A percentile compares a stretch with the other conserved stretches of the same genome.
Conservation (phyloP, 1,139 yeast genomes). For the Meyerozyma athensensis region DNA sequence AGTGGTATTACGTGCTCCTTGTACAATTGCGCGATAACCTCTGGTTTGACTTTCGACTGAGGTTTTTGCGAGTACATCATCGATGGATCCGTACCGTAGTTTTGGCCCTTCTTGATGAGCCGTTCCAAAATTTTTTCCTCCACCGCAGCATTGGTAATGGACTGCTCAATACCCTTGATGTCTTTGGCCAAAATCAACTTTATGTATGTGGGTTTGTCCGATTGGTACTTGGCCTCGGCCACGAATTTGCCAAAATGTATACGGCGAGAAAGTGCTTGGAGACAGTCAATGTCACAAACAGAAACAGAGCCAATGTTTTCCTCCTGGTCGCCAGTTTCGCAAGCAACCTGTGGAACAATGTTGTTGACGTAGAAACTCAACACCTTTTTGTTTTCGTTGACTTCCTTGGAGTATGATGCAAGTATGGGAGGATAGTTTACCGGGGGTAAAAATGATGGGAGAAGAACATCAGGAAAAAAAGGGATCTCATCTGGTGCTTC, state of each 20-base stretch:
- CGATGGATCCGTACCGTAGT: conserved; percentile 86
- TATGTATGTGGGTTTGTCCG: conserved; percentile 61
- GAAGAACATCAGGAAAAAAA: conserved; percentile 68
- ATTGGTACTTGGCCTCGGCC: conserved; percentile 85
- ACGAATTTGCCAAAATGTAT: conserved; percentile 97
- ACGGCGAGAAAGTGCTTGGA: conserved; percentile 88
- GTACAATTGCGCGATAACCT: conserved; percentile 74
- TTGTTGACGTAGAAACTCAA: conserved; percentile 60
- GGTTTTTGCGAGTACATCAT: conserved; percentile 61
- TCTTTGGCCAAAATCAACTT: conserved; percentile 63
- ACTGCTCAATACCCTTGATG: conserved; percentile 65
- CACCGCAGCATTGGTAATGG: conserved; percentile 83
- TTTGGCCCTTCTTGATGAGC: conserved; percentile 71
- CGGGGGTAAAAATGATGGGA: conserved; percentile 70
- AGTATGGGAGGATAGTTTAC: conserved; percentile 74
- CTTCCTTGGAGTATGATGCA: conserved; percentile 67
- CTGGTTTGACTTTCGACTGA: conserved; percentile 78
- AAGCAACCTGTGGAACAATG: conserved; percentile 71
- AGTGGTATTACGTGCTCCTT: conserved; percentile 86
- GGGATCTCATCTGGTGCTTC: conserved; percentile 97
- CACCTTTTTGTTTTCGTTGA: conserved; percentile 72
- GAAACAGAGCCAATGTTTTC: conserved; percentile 91
- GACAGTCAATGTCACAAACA: conserved; percentile 74
- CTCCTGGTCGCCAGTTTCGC: conserved; percentile 65
- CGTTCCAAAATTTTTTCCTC: conserved; percentile 81